phyloP scores from a whole-genome alignment of 2,329 filamentous ascomycete species.

The Pseudogymnoascus sp. region DNA sequence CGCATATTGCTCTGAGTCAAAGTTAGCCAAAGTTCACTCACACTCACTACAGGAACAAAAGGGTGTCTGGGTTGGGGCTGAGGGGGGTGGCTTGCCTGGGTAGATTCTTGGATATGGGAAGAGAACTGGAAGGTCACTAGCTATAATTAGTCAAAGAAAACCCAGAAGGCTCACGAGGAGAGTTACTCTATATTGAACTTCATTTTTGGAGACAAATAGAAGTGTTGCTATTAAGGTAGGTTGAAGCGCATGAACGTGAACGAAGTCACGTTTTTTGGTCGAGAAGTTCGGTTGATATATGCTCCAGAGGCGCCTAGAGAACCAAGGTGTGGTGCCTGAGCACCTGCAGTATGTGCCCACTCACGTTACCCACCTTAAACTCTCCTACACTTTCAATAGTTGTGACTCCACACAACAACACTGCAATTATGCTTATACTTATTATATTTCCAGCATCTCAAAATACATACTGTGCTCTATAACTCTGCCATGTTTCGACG shows the following conservation, averaged over 20 bases:
- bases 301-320: background rate
- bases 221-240: background rate
- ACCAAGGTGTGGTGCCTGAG: slow-evolving; percentile 1
- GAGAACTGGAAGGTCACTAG: slow-evolving; percentile 57
- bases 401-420: background rate
- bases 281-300: background rate
- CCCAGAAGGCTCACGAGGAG: background rate
- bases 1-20: slow-evolving; percentile 63
- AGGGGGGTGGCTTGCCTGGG: slow-evolving; percentile 35
- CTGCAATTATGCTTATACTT: background rate
- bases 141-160: slow-evolving; percentile 15
- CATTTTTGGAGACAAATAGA: slow-evolving; percentile 42
- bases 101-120: slow-evolving; percentile 71
- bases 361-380: background rate
- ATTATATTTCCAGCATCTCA: background rate
- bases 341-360: background rate
- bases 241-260: background rate
- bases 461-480: background rate
- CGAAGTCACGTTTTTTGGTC: slow-evolving; percentile 5
- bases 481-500: background rate
- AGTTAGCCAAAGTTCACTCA: slow-evolving; percentile 14
- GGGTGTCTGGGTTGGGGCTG: background rate
- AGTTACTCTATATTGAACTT: slow-evolving; percentile 69
- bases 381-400: background rate
- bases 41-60: background rate